phyloP scores from a whole-genome alignment of 208 protist species.

The Crithidia bombi region DNA sequence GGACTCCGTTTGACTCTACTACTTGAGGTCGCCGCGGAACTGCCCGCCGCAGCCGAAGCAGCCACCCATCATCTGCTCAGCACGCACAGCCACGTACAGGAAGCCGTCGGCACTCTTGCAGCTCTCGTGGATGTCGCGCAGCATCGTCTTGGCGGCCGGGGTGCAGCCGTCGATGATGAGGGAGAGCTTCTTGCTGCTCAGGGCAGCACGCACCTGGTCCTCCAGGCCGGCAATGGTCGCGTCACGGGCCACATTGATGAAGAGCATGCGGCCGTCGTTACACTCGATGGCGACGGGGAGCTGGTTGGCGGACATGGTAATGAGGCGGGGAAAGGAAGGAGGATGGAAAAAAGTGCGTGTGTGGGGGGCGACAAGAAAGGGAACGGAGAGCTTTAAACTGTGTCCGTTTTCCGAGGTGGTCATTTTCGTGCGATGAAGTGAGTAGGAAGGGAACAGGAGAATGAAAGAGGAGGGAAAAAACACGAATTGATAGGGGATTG shows the following conservation, averaged over 20 bases:
- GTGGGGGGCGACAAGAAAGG: neutral
- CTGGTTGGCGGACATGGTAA: slow-evolving; percentile 9
- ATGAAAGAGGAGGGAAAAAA: no score
- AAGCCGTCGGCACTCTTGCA: slow-evolving; percentile 29
- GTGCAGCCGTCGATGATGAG: slow-evolving; percentile 33
- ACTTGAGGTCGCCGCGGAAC: no score
- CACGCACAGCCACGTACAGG: slow-evolving; percentile 21
- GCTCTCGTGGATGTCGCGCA: slow-evolving; percentile 21
- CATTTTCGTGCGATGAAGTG: no score
- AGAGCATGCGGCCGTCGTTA: slow-evolving; percentile 9
- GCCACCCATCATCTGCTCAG: slow-evolving; percentile 14
- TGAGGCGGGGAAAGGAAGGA: neutral
- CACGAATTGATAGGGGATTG: no score
- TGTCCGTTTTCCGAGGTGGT: no score
- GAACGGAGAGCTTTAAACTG: no score
- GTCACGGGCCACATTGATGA: slow-evolving; percentile 29
- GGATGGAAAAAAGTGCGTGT: neutral
- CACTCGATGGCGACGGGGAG: slow-evolving; percentile 21
- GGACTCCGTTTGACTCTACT: no score
- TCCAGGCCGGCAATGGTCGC: slow-evolving; percentile 28
- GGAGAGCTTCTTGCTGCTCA: slow-evolving; percentile 22
- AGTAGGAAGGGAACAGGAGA: no score
- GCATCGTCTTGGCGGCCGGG: slow-evolving; percentile 15
- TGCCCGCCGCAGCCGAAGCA: neutral
- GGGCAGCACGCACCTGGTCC: slow-evolving; percentile 4